phyloP scores from a whole-genome alignment of 163 green algal species.

The Botryococcus braunii region DNA sequence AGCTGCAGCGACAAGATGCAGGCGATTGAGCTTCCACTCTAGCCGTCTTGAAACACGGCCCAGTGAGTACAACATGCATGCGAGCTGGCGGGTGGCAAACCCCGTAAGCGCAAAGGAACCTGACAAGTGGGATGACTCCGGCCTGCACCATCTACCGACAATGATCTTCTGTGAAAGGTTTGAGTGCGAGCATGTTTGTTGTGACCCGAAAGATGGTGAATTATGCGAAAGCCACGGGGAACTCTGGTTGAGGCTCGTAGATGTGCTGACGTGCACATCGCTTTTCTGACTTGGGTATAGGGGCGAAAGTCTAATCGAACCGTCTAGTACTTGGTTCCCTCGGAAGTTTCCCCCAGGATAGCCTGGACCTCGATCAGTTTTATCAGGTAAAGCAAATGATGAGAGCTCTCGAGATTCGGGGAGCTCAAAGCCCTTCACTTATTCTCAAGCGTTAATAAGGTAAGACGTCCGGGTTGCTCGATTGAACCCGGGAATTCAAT shows the following conservation, averaged over 20 bases:
- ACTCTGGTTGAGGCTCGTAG: conserved; percentile 87
- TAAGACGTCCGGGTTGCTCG: conserved; percentile 71
- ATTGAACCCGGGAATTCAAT: conserved; percentile 70
- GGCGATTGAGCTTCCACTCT: conserved; percentile 65
- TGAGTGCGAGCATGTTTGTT: conserved; percentile 78
- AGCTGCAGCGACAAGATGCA: conserved; percentile 64
- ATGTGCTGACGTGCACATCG: conserved; percentile 91
- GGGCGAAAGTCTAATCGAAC: conserved; percentile 97
- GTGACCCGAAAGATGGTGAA: conserved; percentile 91
- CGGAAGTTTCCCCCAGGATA: conserved; percentile 92
- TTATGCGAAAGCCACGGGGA: conserved; percentile 90
- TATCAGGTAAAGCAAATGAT: conserved; percentile 90
- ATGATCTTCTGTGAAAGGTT: conserved; percentile 82
- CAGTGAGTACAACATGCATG: conserved; percentile 89
- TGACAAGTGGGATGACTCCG: conserved; percentile 63
- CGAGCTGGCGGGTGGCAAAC: conserved; percentile 78
- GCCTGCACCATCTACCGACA: conserved; percentile 72
- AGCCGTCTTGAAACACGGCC: conserved; percentile 93
- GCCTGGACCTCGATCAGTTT: conserved; percentile 80
- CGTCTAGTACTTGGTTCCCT: conserved; percentile 91
- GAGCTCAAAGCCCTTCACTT: conserved; percentile 76
- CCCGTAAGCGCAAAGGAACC: conserved; percentile 80
- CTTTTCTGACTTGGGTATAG: conserved; percentile 92
- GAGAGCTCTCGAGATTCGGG: conserved; percentile 79
- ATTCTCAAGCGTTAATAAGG: conserved; percentile 95